Evolutionary conservation across 768 basidiomycete species (phyloP).

Genomic region (Polyporus arcularius): DNA sequence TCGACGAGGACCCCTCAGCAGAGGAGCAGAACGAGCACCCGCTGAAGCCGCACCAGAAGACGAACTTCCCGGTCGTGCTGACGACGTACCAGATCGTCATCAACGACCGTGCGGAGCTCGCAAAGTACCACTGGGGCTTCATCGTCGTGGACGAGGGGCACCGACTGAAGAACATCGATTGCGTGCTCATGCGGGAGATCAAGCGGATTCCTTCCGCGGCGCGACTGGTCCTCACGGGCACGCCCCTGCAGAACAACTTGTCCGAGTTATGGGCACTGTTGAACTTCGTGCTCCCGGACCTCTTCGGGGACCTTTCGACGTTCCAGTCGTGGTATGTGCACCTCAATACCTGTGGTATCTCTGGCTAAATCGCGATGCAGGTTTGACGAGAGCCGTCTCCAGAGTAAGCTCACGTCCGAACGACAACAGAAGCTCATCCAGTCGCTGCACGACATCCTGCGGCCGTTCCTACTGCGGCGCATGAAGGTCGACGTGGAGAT

Average conservation of each 20-base stretch:
- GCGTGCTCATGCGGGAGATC: slow-evolving; percentile 87
- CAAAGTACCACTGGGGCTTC: slow-evolving; percentile 79
- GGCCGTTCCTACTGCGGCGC: slow-evolving; percentile 91
- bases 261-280: slow-evolving; percentile 93
- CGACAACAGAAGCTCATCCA: slow-evolving; percentile 70
- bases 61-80: slow-evolving; percentile 74
- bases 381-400: slow-evolving; percentile 73
- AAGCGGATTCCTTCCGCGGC: slow-evolving; percentile 84
- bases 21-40: slow-evolving; percentile 15
- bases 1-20: slow-evolving; percentile 7
- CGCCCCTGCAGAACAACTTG: slow-evolving; percentile 95
- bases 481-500: slow-evolving; percentile 85
- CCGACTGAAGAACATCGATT: slow-evolving; percentile 91
- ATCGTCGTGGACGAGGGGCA: slow-evolving; percentile 98
- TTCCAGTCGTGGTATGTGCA: slow-evolving; percentile 81
- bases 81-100: slow-evolving; percentile 96
- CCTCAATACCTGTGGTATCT: slow-evolving; percentile 21
- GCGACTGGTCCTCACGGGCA: slow-evolving; percentile 93
- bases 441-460: slow-evolving; percentile 86
- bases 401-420: slow-evolving; percentile 53
- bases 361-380: slow-evolving; percentile 37
- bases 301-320: slow-evolving; percentile 85
- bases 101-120: slow-evolving; percentile 68
- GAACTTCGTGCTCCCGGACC: slow-evolving; percentile 93
- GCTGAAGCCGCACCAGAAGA: slow-evolving; percentile 33